Percentiles rank a stretch among this genome's conserved stretches.
These are phyloP conservation scores for Aspergillus caelatus DNA, from an alignment of 2,329 filamentous ascomycete species.

Conservation along the genomic window DNA sequence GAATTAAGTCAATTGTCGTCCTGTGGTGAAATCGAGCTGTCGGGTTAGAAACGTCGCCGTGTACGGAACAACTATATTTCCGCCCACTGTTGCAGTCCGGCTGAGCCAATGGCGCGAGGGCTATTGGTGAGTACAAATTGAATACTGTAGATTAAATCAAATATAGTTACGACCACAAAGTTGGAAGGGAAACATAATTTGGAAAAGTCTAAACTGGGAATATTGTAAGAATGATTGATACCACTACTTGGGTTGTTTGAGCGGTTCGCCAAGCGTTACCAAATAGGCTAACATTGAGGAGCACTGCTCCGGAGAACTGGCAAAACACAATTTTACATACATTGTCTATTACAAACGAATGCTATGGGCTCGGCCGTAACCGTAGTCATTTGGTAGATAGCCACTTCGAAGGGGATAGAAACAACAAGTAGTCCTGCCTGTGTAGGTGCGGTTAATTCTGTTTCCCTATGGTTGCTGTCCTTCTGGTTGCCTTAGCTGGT, in stretches of 20 bases:
- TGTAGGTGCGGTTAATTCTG: background rate
- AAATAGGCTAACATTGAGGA: background rate
- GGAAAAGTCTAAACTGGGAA: background rate
- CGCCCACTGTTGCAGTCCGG: background rate
- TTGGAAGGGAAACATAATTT: background rate
- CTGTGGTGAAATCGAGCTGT: background rate
- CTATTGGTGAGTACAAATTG: background rate
- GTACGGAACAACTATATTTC: slow-evolving; percentile 14
- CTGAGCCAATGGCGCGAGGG: background rate
- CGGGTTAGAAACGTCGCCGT: background rate
- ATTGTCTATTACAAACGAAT: background rate
- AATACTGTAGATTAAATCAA: background rate
- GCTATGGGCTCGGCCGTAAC: background rate
- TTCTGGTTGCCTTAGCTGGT: background rate
- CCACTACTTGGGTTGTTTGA: background rate
- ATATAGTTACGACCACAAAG: background rate
- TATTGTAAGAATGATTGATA: background rate
- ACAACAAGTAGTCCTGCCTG: background rate
- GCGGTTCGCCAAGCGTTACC: background rate
- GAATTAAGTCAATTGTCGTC: background rate
- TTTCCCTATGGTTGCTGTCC: background rate
- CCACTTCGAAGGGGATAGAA: background rate
- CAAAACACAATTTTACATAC: background rate
- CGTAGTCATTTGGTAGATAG: background rate
- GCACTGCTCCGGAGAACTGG: background rate